Conservation (phyloP, 805 yeast species). For the Saccharomycodes ludwigii region DNA sequence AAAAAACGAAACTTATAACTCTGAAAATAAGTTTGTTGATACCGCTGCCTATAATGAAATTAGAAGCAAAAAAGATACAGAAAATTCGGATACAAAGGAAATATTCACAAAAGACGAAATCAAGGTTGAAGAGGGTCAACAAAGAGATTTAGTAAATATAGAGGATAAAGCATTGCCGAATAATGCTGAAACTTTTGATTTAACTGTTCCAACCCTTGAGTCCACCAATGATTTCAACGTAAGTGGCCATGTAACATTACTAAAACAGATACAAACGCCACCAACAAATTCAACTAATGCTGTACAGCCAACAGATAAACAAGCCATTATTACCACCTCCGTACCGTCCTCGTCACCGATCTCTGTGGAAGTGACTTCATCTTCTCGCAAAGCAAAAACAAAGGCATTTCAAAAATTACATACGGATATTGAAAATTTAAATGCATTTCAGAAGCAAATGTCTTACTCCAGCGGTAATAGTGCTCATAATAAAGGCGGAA, state of each 20-base stretch:
- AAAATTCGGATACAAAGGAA: neutral
- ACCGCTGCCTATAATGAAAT: too few relatives aligned
- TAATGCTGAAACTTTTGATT: too few relatives aligned
- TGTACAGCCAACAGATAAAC: too few relatives aligned
- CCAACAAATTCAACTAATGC: constrained; percentile 1
- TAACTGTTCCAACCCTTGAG: too few relatives aligned
- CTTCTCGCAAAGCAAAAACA: constrained; percentile 43
- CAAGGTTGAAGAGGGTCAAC: neutral
- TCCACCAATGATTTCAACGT: too few relatives aligned
- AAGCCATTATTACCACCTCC: neutral
- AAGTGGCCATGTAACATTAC: too few relatives aligned
- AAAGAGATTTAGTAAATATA: too few relatives aligned
- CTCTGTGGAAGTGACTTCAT: constrained; percentile 5
- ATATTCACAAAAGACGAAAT: neutral
- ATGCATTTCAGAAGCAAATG: constrained; percentile 54
- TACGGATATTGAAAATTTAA: constrained; percentile 55
- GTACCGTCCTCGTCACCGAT: constrained; percentile 5
- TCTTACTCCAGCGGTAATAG: too few relatives aligned
- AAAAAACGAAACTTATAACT: constrained; percentile 7
- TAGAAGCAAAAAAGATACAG: constrained; percentile 10
- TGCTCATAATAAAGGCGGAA: too few relatives aligned
- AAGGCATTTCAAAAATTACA: constrained; percentile 60
- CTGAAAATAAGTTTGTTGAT: neutral
- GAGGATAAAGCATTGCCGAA: too few relatives aligned
- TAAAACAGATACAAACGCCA: neutral